These are phyloP conservation scores for Gentiana macrophylla DNA, from an alignment of 257 asterid species.

Conservation along the genomic window DNA sequence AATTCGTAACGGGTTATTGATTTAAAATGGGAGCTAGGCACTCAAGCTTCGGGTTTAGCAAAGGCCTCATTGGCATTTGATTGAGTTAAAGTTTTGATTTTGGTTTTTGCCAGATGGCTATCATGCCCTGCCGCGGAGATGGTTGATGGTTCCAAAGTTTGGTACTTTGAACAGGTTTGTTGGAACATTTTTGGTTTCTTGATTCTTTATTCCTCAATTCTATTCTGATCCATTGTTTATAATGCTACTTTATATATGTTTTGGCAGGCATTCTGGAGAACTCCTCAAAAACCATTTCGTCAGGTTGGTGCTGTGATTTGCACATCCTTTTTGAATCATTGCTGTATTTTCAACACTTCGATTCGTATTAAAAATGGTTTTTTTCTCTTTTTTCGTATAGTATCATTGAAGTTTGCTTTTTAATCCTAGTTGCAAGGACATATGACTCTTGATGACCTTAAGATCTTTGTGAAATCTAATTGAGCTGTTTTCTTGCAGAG, in stretches of 20 bases:
- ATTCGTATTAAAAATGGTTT: not conserved
- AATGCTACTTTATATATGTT: conserved; percentile 3
- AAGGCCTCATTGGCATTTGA: too few species aligned
- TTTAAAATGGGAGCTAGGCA: not conserved
- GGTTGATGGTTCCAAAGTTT: conserved; percentile 93
- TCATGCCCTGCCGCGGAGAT: conserved; percentile 92
- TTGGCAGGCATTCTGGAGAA: conserved; percentile 93
- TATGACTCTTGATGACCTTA: too few species aligned
- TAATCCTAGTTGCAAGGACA: not conserved
- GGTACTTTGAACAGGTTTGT: conserved; percentile 83
- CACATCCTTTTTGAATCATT: not conserved
- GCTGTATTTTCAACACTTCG: not conserved
- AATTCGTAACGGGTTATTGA: too few species aligned
- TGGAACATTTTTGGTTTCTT: not conserved
- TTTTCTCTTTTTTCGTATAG: too few species aligned
- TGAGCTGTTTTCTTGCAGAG: conserved; percentile 55
- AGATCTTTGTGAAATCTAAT: not conserved
- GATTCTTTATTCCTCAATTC: not conserved
- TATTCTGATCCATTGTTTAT: not conserved
- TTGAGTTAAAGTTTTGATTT: not conserved
- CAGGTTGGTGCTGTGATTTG: conserved; percentile 40
- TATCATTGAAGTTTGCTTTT: not conserved
- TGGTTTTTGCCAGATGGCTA: conserved; percentile 55
- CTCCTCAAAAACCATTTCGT: conserved; percentile 86
- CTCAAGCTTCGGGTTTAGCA: conserved; percentile 74